Conservation (phyloP, 2,329 filamentous ascomycete species). For the Paecilomyces formosus region DNA sequence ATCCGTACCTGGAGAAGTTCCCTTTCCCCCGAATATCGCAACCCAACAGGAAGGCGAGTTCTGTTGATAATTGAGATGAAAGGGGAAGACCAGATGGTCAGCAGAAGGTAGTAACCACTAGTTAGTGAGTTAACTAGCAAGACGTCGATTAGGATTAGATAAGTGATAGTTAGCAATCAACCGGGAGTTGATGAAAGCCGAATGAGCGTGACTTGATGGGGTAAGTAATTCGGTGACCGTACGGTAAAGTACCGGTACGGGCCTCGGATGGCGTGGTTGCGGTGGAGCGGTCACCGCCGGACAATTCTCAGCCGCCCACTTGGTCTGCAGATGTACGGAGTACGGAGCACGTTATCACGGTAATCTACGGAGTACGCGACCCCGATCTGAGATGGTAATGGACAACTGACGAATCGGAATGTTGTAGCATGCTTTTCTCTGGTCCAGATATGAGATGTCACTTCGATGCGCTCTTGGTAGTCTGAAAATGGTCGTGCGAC, state of each 20-base stretch:
- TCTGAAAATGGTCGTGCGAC: neutral
- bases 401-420: neutral
- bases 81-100: neutral
- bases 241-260: neutral
- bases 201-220: neutral
- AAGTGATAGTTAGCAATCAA: neutral
- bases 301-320: too few species aligned
- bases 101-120: neutral
- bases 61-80: neutral
- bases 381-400: neutral
- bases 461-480: neutral
- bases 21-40: neutral
- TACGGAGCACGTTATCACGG: too few species aligned
- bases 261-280: neutral
- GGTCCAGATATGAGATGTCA: neutral
- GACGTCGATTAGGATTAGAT: constrained; percentile 1
- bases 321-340: too few species aligned
- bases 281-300: neutral
- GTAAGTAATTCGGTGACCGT: neutral
- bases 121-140: neutral
- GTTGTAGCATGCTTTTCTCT: neutral
- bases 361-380: neutral
- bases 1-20: neutral
- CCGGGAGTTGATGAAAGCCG: neutral
- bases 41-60: neutral